phyloP scores from a whole-genome alignment of 208 protist species.

The Trypanosoma platydactyli region DNA sequence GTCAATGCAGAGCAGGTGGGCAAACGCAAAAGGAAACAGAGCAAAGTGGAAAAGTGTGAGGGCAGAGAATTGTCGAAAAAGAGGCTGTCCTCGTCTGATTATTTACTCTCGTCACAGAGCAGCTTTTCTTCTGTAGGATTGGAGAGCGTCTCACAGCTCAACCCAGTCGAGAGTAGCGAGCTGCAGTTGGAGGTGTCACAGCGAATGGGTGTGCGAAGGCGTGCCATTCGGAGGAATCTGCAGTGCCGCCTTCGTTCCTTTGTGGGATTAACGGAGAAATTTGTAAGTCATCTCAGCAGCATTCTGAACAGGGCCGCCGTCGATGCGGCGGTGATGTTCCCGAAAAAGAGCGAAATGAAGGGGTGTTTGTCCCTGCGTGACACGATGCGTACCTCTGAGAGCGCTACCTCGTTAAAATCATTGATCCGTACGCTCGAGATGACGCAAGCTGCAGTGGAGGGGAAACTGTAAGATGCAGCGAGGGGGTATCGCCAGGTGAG shows the following conservation, averaged over 20 bases:
- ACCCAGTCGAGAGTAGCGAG: constrained; percentile 12
- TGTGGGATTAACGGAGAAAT: constrained; percentile 30
- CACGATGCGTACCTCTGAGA: background rate
- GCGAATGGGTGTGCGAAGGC: constrained; percentile 32
- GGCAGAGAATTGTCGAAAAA: too few species aligned
- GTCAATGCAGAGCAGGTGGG: too few species aligned
- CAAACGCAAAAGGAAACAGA: background rate
- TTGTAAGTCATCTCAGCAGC: constrained; percentile 36
- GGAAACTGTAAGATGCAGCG: constrained; percentile 10
- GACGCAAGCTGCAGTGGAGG: constrained; percentile 9
- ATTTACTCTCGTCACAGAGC: too few species aligned
- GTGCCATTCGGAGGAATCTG: constrained; percentile 45
- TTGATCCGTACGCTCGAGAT: constrained; percentile 27
- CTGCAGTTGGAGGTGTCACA: constrained; percentile 16
- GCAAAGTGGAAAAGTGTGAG: background rate
- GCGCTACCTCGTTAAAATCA: constrained; percentile 16
- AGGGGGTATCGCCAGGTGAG: background rate
- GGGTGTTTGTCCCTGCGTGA: constrained; percentile 4
- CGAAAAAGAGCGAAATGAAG: constrained; percentile 5
- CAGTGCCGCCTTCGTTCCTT: constrained; percentile 43
- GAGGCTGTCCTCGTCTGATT: too few species aligned
- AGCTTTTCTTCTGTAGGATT: too few species aligned
- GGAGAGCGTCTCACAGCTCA: background rate
- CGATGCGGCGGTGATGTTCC: background rate
- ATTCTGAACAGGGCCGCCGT: constrained; percentile 27